Evolutionary conservation across 2,329 filamentous ascomycete species (phyloP).

Genomic region (Fusarium xylarioides): DNA sequence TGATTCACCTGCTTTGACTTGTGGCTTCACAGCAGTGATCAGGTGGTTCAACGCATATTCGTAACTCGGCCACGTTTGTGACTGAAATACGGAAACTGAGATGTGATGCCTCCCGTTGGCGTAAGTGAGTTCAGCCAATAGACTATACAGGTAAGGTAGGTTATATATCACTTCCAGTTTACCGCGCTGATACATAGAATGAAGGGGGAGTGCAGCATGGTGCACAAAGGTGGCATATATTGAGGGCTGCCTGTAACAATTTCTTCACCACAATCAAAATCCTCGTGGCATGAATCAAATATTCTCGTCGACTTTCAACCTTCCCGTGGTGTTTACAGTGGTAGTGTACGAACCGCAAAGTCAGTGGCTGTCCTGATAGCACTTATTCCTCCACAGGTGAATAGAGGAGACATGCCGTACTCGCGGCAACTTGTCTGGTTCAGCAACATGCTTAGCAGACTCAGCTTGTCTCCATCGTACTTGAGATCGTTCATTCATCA

Average conservation of each 20-base stretch:
- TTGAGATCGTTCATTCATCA: background rate
- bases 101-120: background rate
- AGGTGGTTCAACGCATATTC: slow-evolving; percentile 5
- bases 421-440: background rate
- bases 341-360: background rate
- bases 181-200: too few relatives aligned
- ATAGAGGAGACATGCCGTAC: background rate
- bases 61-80: slow-evolving; percentile 7
- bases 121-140: background rate
- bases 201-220: background rate
- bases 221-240: background rate
- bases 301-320: background rate
- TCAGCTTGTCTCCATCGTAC: background rate
- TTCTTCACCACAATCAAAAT: background rate
- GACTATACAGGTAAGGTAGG: background rate
- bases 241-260: background rate
- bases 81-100: background rate
- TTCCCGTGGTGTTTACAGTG: background rate
- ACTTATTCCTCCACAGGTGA: background rate
- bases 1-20: background rate
- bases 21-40: slow-evolving; percentile 5
- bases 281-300: background rate
- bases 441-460: background rate
- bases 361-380: background rate
- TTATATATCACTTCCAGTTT: background rate